These are phyloP conservation scores for Linnemannia exigua DNA, from an alignment of 192 early-diverging fungal species.

Conservation along the genomic window DNA sequence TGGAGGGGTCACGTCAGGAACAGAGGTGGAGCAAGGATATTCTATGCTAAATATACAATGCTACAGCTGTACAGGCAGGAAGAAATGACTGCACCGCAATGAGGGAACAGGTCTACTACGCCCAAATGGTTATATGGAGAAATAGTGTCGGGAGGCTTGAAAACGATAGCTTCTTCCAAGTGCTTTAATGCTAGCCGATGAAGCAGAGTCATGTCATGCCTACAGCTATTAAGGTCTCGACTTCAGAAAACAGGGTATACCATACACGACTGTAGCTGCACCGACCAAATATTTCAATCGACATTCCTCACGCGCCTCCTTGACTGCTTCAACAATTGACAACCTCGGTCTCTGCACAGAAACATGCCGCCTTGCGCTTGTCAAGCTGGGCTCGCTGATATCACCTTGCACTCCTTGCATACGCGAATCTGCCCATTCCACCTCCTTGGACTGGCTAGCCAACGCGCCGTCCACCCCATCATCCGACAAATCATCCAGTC, in stretches of 20 bases:
- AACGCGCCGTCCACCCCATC: not conserved
- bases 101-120: too few species aligned
- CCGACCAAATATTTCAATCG: conserved; percentile 89
- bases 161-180: too few species aligned
- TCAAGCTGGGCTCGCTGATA: not conserved
- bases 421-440: conserved; percentile 1
- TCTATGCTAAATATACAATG: too few species aligned
- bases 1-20: too few species aligned
- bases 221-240: not conserved
- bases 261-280: conserved; percentile 95
- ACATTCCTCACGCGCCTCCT: conserved; percentile 78
- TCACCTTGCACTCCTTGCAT: not conserved
- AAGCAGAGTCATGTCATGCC: too few species aligned
- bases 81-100: too few species aligned
- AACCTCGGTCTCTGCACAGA: conserved; percentile 7
- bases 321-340: conserved; percentile 85
- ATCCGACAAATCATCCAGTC: conserved; percentile 56
- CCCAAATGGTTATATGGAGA: too few species aligned
- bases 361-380: not conserved
- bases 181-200: too few species aligned
- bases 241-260: conserved; percentile 75
- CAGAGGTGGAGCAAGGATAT: too few species aligned
- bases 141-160: too few species aligned
- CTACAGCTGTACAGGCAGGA: too few species aligned
- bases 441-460: too few species aligned